Percentiles rank a stretch among this genome's conserved stretches.
Evolutionary conservation across 768 basidiomycete species (phyloP).

Genomic region (Suillus variegatus): DNA sequence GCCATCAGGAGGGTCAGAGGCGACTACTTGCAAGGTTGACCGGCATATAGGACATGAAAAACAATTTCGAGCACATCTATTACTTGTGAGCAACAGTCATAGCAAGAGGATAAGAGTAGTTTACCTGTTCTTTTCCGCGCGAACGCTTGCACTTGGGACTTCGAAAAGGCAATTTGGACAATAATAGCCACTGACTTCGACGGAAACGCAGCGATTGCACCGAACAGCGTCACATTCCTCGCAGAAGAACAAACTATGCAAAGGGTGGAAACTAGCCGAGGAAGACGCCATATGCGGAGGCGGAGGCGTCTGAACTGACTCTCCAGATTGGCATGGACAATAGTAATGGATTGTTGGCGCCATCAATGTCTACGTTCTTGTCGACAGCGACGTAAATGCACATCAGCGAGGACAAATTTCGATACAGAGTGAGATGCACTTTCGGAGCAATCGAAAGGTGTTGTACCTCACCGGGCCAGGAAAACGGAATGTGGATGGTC

Average conservation of each 20-base stretch:
- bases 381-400: not conserved
- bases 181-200: constrained; percentile 96
- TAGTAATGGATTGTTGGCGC: constrained; percentile 60
- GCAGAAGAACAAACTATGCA: constrained; percentile 91
- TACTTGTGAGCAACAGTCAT: constrained; percentile 1
- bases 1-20: constrained; percentile 75
- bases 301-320: constrained; percentile 51
- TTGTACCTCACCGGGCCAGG: not conserved
- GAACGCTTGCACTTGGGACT: constrained; percentile 96
- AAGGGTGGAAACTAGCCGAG: constrained; percentile 76
- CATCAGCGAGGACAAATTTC: not conserved
- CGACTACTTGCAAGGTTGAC: constrained; percentile 88
- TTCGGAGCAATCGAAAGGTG: not conserved
- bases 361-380: constrained; percentile 26
- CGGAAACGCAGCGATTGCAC: constrained; percentile 88
- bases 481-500: not conserved
- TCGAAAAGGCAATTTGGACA: constrained; percentile 99
- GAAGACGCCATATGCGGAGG: constrained; percentile 79
- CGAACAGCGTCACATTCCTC: constrained; percentile 97
- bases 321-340: constrained; percentile 66
- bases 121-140: constrained; percentile 95
- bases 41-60: constrained; percentile 94
- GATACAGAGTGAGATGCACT: not conserved
- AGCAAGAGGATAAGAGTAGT: constrained; percentile 13
- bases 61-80: constrained; percentile 96